Percentiles rank a stretch among this genome's conserved stretches.
Conservation (phyloP, 1,139 yeast species). For the Casaregolazyma lundiana region DNA sequence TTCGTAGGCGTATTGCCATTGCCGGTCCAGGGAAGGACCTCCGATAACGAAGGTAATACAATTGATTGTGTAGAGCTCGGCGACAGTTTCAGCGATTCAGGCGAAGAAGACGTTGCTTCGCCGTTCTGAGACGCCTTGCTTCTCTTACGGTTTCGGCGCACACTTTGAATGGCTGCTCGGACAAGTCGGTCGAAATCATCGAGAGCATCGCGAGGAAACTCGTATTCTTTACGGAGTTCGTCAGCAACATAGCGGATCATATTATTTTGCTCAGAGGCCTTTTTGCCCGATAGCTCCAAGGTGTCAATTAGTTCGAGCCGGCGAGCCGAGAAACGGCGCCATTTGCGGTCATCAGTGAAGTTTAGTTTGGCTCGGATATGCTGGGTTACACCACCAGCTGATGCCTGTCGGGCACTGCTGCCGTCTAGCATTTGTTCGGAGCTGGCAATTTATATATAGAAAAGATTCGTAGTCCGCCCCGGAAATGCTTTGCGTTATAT, state of each 20-base stretch:
- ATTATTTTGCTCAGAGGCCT: slow-evolving; percentile 89
- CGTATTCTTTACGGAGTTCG: slow-evolving; percentile 68
- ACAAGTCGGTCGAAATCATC: slow-evolving; percentile 84
- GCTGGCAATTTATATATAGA: too few relatives aligned
- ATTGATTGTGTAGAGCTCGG: neutral
- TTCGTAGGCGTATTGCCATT: neutral
- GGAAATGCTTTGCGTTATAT: neutral
- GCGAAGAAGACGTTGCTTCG: neutral
- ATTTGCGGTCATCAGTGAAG: slow-evolving; percentile 72
- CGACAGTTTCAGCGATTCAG: neutral
- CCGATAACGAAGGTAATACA: slow-evolving; percentile 1
- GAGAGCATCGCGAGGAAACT: slow-evolving; percentile 53
- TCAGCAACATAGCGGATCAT: slow-evolving; percentile 75
- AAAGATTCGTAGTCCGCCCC: too few relatives aligned
- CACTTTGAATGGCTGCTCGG: slow-evolving; percentile 86
- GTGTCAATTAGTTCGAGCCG: slow-evolving; percentile 84
- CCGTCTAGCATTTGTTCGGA: neutral
- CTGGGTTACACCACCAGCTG: slow-evolving; percentile 45
- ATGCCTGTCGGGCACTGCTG: neutral
- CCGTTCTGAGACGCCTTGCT: neutral
- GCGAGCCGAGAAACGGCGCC: slow-evolving; percentile 88
- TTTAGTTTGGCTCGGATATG: slow-evolving; percentile 66
- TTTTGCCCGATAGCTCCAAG: slow-evolving; percentile 65
- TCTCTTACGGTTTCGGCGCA: slow-evolving; percentile 61
- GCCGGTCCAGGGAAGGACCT: slow-evolving; percentile 5